A percentile compares a stretch with the other conserved stretches of the same genome.
phyloP scores from a whole-genome alignment of 2,329 filamentous ascomycete genomes.

The Talaromyces sp. region DNA sequence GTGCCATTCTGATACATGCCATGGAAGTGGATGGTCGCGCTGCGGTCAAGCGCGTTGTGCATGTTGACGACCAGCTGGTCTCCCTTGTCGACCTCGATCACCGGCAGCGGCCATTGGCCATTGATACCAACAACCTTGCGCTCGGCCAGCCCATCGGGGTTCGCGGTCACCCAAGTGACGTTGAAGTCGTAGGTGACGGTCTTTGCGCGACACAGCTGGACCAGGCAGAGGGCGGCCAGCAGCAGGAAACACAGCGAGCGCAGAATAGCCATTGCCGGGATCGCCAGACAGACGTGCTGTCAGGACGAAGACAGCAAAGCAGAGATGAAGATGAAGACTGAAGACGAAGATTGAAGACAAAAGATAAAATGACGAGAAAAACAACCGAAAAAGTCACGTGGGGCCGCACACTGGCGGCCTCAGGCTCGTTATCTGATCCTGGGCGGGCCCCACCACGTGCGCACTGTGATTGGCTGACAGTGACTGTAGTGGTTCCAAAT shows the following conservation, averaged over 20 bases:
- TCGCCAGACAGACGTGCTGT: neutral
- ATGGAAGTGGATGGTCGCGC: constrained; percentile 68
- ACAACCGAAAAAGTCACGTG: neutral
- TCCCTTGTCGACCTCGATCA: constrained; percentile 67
- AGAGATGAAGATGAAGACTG: neutral
- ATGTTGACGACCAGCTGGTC: constrained; percentile 66
- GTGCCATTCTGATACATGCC: constrained; percentile 73
- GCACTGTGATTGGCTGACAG: neutral
- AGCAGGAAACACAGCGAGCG: neutral
- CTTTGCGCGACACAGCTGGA: constrained; percentile 12
- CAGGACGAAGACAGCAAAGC: neutral
- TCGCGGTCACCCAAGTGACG: constrained; percentile 49
- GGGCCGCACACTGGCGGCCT: neutral
- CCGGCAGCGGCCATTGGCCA: constrained; percentile 65
- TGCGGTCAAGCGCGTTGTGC: constrained; percentile 61
- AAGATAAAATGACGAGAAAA: neutral
- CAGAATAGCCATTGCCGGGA: neutral
- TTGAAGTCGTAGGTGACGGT: constrained; percentile 48
- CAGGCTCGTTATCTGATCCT: neutral
- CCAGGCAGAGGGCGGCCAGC: constrained; percentile 4
- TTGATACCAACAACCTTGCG: constrained; percentile 65
- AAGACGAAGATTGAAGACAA: neutral
- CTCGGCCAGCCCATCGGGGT: constrained; percentile 47
- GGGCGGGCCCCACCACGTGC: neutral
- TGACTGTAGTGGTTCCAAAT: neutral